Evolutionary conservation across 2,329 filamentous ascomycete species (phyloP), one percentile per base, ranked within the genome.

Genomic region (Chaetomiaceae sp.): DNA sequence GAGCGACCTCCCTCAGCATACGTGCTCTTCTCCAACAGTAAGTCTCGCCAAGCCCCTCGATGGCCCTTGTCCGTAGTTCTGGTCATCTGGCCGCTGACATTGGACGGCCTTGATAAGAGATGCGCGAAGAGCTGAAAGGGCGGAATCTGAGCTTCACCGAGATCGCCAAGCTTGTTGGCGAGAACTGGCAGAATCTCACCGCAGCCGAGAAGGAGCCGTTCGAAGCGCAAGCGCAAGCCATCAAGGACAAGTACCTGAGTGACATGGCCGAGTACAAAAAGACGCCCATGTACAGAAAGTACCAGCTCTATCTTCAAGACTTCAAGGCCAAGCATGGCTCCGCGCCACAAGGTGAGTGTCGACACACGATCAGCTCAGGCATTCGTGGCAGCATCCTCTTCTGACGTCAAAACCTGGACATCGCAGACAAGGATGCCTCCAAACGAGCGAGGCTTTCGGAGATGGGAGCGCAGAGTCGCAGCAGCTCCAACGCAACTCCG

Each of bases 21-120:
- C 66, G 87, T 91, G 11, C 76, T 91, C 14, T 93, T 93, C 60
- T 90, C 87, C 1, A 91, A 91, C 58, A 86, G 84, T 87, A 65
- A 69, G 83, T 73, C 19, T n/a, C n/a, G 35, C 9, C 10, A 2
- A 12, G 11, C 17, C 24, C 20, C 24, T 12, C 12, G 20, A 22
- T 33, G 22, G 11, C 7, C 5, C 20, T 26, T 6, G n/a, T 14
- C 17, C 27, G n/a, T 19, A 14, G 18, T 5, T 26, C n/a, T 15
- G 18, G 12, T 12, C 6, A 27, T 2, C 6, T 6, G 7, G 26
- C 15, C 15, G 27, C 52, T 57, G 36, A 58, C 42, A 6, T 8
- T 15, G 3, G 7, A 27, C 18, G 14, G 2, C 35, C 29, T 14
- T 32, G 11, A 40, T n/a, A n/a, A 86, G 83, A 85, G 65, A 84